Conservation (phyloP, 2,329 filamentous ascomycete species). For the Pezizomycotina sp. region DNA sequence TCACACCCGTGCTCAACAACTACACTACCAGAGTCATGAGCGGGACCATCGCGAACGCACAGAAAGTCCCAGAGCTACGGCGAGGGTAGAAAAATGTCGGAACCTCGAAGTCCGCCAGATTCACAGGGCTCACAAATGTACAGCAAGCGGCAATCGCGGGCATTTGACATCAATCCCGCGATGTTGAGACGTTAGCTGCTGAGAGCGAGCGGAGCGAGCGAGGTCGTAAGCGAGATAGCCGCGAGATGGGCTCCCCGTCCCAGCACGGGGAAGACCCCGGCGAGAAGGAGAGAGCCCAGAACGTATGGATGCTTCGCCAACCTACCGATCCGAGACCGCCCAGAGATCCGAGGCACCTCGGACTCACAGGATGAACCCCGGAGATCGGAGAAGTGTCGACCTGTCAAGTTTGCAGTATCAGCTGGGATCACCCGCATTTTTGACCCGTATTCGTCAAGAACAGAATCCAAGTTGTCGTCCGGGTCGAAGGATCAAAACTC, state of each 20-base stretch:
- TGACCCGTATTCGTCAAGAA: conserved; percentile 9
- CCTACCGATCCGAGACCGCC: conserved; percentile 9
- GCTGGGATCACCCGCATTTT: conserved; percentile 9
- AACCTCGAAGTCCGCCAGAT: conserved; percentile 8
- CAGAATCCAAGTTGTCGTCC: conserved; percentile 13
- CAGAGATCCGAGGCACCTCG: conserved; percentile 7
- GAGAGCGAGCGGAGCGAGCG: conserved; percentile 14
- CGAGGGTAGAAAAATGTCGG: conserved; percentile 8
- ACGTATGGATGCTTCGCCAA: too few species aligned
- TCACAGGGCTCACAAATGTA: conserved; percentile 8
- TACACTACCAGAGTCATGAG: conserved; percentile 6
- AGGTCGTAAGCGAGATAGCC: conserved; percentile 15
- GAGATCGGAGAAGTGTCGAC: conserved; percentile 5
- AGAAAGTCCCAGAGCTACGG: too few species aligned
- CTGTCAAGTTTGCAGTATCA: conserved; percentile 10
- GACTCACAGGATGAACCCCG: conserved; percentile 5
- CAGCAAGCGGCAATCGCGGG: conserved; percentile 15
- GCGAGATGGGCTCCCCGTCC: conserved; percentile 13
- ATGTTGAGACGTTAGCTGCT: conserved; percentile 4
- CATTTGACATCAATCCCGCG: conserved; percentile 10
- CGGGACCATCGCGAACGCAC: too few species aligned
- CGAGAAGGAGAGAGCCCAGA: too few species aligned
- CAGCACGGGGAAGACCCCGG: too few species aligned
- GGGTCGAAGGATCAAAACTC: conserved; percentile 7
- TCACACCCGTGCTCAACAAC: too few species aligned